These are phyloP conservation scores for Aureobasidium mangrovei DNA, from an alignment of 2,329 filamentous ascomycete species.

Conservation along the genomic window DNA sequence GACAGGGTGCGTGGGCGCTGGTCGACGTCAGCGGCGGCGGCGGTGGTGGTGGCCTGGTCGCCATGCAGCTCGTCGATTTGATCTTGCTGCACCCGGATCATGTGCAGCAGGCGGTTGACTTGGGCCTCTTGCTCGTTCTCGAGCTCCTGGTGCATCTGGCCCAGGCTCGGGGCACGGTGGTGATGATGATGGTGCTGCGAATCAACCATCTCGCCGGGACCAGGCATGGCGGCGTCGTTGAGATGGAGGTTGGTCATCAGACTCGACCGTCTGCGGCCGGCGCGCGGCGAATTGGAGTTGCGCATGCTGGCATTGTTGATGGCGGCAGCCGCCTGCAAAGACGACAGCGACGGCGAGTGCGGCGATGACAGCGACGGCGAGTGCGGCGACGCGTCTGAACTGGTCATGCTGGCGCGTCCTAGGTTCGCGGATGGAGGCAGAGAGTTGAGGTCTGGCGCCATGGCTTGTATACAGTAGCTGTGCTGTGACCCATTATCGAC, in stretches of 20 bases:
- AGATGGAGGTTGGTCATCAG: conserved; percentile 65
- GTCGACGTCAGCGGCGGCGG: conserved; percentile 30
- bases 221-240: conserved; percentile 60
- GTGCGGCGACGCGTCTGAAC: conserved; percentile 11
- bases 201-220: conserved; percentile 56
- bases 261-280: conserved; percentile 49
- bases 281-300: conserved; percentile 11
- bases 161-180: conserved; percentile 60
- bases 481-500: not conserved
- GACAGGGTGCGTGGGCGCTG: conserved; percentile 24
- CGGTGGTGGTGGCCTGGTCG: conserved; percentile 27
- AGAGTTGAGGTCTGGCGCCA: conserved; percentile 53
- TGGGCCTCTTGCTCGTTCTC: conserved; percentile 73
- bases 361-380: conserved; percentile 44
- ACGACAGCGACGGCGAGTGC: conserved; percentile 57
- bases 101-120: conserved; percentile 67
- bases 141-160: conserved; percentile 69
- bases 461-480: conserved; percentile 20
- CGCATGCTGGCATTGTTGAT: conserved; percentile 55
- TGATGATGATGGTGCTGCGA: conserved; percentile 45
- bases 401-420: not conserved
- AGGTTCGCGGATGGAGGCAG: conserved; percentile 42
- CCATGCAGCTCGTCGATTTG: conserved; percentile 54
- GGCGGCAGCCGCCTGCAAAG: conserved; percentile 65
- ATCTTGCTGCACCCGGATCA: conserved; percentile 68